Conservation (phyloP, 108 stramenopile genomes). For the Chaetoceros muelleri region DNA sequence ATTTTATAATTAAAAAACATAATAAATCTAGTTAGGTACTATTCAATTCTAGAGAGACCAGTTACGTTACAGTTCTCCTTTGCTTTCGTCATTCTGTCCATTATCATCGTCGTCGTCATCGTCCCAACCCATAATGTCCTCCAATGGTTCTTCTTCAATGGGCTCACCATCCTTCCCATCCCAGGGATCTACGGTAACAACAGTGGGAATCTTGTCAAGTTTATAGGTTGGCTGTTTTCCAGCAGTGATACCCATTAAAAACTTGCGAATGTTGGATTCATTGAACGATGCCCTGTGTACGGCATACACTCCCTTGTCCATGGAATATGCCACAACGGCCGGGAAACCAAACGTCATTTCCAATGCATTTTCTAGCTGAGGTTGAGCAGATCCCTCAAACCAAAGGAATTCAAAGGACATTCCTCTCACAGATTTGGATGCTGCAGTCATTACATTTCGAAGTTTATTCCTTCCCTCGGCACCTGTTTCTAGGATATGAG, state of each 20-base stretch:
- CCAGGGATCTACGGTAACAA: slow-evolving; percentile 20
- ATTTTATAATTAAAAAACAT: not conserved
- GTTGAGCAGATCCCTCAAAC: slow-evolving; percentile 28
- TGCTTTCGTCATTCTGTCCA: not conserved
- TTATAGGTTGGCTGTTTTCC: slow-evolving; percentile 19
- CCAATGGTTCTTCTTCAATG: slow-evolving; percentile 20
- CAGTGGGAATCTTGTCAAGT: slow-evolving; percentile 4
- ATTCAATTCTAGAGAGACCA: too few relatives aligned
- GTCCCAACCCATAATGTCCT: slow-evolving; percentile 20
- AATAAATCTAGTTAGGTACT: not conserved
- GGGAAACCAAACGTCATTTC: slow-evolving; percentile 33
- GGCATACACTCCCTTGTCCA: slow-evolving; percentile 18
- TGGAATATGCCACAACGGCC: slow-evolving; percentile 17
- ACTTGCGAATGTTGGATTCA: slow-evolving; percentile 18
- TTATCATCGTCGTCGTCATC: slow-evolving; percentile 13
- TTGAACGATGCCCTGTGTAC: slow-evolving; percentile 13
- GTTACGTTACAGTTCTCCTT: too few relatives aligned
- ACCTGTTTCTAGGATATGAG: slow-evolving; percentile 25
- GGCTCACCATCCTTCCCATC: slow-evolving; percentile 23
- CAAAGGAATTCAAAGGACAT: slow-evolving; percentile 20
- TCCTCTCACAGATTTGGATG: slow-evolving; percentile 12
- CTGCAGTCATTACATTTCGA: slow-evolving; percentile 7
- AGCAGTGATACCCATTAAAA: slow-evolving; percentile 15
- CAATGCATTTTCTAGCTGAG: slow-evolving; percentile 17
- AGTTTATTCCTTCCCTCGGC: slow-evolving; percentile 23